phyloP scores from a whole-genome alignment of 2,329 filamentous ascomycete genomes.

The Scedosporium dehoogii region DNA sequence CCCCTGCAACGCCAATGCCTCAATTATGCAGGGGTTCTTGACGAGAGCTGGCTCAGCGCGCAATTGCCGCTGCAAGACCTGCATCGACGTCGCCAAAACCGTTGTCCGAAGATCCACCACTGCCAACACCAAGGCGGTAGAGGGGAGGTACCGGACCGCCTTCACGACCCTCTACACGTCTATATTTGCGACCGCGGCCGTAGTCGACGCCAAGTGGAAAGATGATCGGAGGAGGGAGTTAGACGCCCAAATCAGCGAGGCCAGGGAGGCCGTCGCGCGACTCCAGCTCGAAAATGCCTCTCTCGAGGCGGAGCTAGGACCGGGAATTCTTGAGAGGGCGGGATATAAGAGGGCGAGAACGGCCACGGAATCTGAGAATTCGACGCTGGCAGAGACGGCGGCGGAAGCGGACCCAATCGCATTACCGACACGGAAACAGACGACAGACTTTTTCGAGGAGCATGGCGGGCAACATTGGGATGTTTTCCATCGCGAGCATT shows the following conservation, averaged over 20 bases:
- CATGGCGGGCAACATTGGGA: neutral
- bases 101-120: conserved; percentile 28
- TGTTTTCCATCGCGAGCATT: neutral
- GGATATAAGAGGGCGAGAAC: neutral
- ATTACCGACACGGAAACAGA: neutral
- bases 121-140: conserved; percentile 29
- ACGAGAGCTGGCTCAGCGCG: conserved; percentile 55
- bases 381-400: neutral
- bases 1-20: conserved; percentile 18
- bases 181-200: conserved; percentile 53
- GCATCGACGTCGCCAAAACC: conserved; percentile 42
- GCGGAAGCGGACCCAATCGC: neutral
- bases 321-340: conserved; percentile 4
- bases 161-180: conserved; percentile 60
- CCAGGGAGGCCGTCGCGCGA: conserved; percentile 10
- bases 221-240: conserved; percentile 47
- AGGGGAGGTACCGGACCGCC: conserved; percentile 40
- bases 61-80: conserved; percentile 54
- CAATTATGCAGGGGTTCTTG: conserved; percentile 58
- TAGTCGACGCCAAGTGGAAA: conserved; percentile 52
- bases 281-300: conserved; percentile 9
- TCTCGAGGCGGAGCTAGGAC: neutral
- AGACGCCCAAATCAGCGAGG: conserved; percentile 37
- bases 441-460: neutral
- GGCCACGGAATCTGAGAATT: neutral